Evolutionary conservation across 768 basidiomycete species (phyloP), one percentile per base, ranked within the genome.

Genomic region (Russula dissimulans): DNA sequence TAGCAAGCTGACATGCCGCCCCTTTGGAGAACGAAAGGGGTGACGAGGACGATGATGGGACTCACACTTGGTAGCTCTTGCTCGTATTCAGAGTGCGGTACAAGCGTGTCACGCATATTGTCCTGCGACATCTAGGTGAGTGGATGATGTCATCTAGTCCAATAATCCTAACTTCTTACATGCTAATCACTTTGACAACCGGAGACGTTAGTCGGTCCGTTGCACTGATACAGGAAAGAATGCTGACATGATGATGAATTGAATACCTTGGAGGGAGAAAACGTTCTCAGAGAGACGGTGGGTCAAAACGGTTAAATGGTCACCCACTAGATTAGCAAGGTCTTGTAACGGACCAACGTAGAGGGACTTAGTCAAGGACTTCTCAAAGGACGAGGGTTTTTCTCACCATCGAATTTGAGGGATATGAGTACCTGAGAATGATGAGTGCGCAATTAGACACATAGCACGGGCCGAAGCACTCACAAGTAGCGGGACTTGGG

Each of bases 81-180:
- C n/a, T 43, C 42, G 31, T 12, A 49, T 29, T 51, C 9, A 60
- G 62, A 18, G n/a, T 22, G 12, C 52, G 44, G 49, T 61, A 56
- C 48, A 63, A 34, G 17, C 54, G 54, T 11, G 59, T 63, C 17
- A 60, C 59, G 32, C 59, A 61, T 26, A 63, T 63, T 2, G 62
- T 46, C 49, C 62, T 63, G 44, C 42, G 6, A 12, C 29, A 41
- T 31, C 15, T 32, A 32, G 1, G 50, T 46, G 31, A 46, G 31
- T 52, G 18, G n/a, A 52, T 17, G 22, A 14, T 5, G 31, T 4
- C 36, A 41, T 31, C 31, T 15, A 42, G n/a, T 29, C 9, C 22
- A 43, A 43, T 17, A 43, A 43, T 17, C 22, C 12, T 31, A 41
- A 10, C 14, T 29, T 41, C 60, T 52, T 31, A 61, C 60, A 57